Percentiles rank a stretch among this genome's conserved stretches.
These are phyloP conservation scores for Phialocephala sp. DNA, from an alignment of 2,329 filamentous ascomycete species.

Conservation along the genomic window DNA sequence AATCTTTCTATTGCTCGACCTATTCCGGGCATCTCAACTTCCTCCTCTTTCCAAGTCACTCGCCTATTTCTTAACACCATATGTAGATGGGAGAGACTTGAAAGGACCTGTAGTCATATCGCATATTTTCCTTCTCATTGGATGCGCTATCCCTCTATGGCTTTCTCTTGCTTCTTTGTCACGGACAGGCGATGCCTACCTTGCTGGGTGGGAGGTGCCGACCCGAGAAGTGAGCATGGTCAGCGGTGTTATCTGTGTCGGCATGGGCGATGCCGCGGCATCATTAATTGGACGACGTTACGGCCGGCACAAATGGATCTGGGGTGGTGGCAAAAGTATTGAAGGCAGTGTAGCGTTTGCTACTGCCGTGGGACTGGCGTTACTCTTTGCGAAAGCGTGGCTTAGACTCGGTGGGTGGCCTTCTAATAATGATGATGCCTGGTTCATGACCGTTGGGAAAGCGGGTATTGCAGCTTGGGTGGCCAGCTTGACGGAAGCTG, in stretches of 20 bases:
- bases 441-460: constrained; percentile 72
- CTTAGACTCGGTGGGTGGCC: constrained; percentile 78
- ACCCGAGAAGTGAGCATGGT: constrained; percentile 86
- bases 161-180: constrained; percentile 75
- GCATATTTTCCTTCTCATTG: constrained; percentile 93
- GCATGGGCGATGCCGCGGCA: constrained; percentile 92
- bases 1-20: constrained; percentile 85
- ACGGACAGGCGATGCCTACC: constrained; percentile 59
- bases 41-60: constrained; percentile 88
- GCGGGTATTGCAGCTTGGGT: constrained; percentile 74
- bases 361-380: constrained; percentile 75
- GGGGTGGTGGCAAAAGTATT: constrained; percentile 94
- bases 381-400: constrained; percentile 75
- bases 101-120: constrained; percentile 93
- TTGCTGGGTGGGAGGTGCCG: constrained; percentile 76
- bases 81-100: constrained; percentile 92
- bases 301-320: constrained; percentile 90
- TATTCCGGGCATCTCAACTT: constrained; percentile 88
- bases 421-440: constrained; percentile 76
- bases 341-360: constrained; percentile 88
- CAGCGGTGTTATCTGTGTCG: constrained; percentile 90
- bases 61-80: constrained; percentile 86
- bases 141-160: constrained; percentile 95
- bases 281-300: constrained; percentile 87
- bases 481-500: constrained; percentile 91